Evolutionary conservation across 2,329 filamentous ascomycete species (phyloP), one percentile per base, ranked within the genome.

Genomic region (Penicillium sp.): DNA sequence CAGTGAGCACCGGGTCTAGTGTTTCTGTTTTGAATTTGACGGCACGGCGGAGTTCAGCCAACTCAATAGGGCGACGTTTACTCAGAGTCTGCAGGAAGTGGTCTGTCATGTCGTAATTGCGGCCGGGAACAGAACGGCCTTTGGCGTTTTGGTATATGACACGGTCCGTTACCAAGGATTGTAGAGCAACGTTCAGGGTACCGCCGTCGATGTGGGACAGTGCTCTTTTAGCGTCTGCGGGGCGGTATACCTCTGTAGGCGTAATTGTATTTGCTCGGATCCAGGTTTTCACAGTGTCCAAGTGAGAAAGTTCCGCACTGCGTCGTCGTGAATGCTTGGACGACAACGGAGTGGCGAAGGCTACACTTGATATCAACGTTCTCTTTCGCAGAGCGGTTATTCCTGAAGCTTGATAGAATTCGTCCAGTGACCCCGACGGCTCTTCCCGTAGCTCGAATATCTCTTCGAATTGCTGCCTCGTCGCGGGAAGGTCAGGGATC

Each of bases 241-340:
- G 66, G 44, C 76, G 66, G 64, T 82, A 84, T 2, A 69, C 72
- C 21, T 78, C 73, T 51, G 81, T 76, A 1, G 77, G 72, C 0
- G 81, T 81, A 38, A 82, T 69, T 30, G 82, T 69, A 46, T 82
- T 83, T 21, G 82, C 79, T 13, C 82, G 78, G 50, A 82, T 75
- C 79, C 79, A 84, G n/a, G 76, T 76, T 69, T 81, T 82, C 44
- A 77, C 79, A 7, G 75, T 68, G 4, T 78, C 74, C 3, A 80
- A 65, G 11, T 69, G 67, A 19, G 69, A 63, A 15, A 71, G 61
- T 13, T 73, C 66, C 19, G 58, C 44, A 58, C 69, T 41, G 35
- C 11, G 69, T 21, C 62, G 66, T 8, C 44, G 31, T 13, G 45
- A 29, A 44, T 13, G 64, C n/a, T 62, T 56, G 17, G 66, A 44